Percentiles rank a stretch among this genome's conserved stretches.
These are phyloP conservation scores for Corylus heterophylla DNA, from an alignment of 306 rosid genomes.

Conservation along the genomic window DNA sequence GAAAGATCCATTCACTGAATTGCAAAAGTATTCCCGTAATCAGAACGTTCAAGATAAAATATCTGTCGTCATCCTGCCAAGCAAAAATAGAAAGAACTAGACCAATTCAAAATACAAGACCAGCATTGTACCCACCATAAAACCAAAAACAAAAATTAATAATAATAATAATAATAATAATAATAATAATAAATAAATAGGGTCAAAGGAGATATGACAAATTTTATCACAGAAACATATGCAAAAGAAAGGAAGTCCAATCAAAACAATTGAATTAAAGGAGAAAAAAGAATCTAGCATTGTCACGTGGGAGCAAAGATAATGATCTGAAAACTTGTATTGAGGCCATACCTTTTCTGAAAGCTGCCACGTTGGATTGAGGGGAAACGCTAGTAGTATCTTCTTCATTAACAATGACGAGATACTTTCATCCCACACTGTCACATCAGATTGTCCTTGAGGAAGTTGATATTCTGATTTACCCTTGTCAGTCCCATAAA, in stretches of 20 bases:
- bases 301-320: background rate
- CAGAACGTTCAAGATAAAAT: slow-evolving; percentile 55
- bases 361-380: slow-evolving; percentile 42
- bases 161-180: too few relatives aligned
- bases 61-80: slow-evolving; percentile 68
- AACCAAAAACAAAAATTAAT: background rate
- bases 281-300: background rate
- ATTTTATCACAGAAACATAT: slow-evolving; percentile 4
- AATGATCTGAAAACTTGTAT: background rate
- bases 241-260: slow-evolving; percentile 13
- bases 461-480: slow-evolving; percentile 42
- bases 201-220: background rate
- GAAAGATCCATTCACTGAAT: slow-evolving; percentile 55
- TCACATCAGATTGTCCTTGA: slow-evolving; percentile 34
- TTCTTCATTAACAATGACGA: slow-evolving; percentile 61
- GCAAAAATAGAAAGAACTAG: slow-evolving; percentile 15
- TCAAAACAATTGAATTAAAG: slow-evolving; percentile 13
- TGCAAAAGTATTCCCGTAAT: slow-evolving; percentile 70
- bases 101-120: slow-evolving; percentile 14
- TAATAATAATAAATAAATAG: background rate
- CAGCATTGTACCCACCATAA: background rate
- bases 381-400: slow-evolving; percentile 63
- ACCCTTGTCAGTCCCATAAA: slow-evolving; percentile 40
- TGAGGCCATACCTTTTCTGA: slow-evolving; percentile 59
- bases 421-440: slow-evolving; percentile 45